Conservation (phyloP, 176 grass and related monocot genomes). For the Avena atlantica region DNA sequence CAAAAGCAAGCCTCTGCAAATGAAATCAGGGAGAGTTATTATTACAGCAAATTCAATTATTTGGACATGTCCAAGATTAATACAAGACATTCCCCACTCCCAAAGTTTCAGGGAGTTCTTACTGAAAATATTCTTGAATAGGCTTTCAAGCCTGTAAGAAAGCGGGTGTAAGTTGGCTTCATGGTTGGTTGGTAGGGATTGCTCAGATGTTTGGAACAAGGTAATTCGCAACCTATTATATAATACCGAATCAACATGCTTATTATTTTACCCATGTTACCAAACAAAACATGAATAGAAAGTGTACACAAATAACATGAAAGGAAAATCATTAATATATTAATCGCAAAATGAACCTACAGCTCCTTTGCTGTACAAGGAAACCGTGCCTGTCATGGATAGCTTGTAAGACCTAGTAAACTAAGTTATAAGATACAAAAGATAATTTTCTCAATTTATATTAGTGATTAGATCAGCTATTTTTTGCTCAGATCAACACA, state of each 20-base stretch:
- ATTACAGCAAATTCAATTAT: constrained; percentile 29
- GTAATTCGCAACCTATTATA: constrained; percentile 69
- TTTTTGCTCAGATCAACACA: background rate
- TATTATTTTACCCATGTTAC: constrained; percentile 13
- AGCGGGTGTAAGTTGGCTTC: constrained; percentile 90
- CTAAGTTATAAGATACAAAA: background rate
- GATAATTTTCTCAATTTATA: constrained; percentile 9
- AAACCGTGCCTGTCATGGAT: constrained; percentile 8
- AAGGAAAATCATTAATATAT: constrained; percentile 23
- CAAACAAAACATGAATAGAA: constrained; percentile 5
- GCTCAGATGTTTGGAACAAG: constrained; percentile 78
- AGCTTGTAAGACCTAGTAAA: background rate
- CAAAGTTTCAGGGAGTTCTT: constrained; percentile 19
- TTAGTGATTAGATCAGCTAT: background rate
- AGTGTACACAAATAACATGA: constrained; percentile 26
- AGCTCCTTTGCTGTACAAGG: constrained; percentile 26
- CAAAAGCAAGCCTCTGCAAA: constrained; percentile 79
- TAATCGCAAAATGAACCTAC: background rate
- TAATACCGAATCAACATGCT: constrained; percentile 35
- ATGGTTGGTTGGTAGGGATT: constrained; percentile 70
- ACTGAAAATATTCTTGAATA: constrained; percentile 95
- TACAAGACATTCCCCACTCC: constrained; percentile 25
- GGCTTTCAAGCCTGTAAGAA: constrained; percentile 95
- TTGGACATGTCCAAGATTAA: constrained; percentile 37
- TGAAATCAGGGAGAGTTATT: background rate